phyloP scores from a whole-genome alignment of 2,329 filamentous ascomycete genomes.

The Pseudogymnoascus sp. region DNA sequence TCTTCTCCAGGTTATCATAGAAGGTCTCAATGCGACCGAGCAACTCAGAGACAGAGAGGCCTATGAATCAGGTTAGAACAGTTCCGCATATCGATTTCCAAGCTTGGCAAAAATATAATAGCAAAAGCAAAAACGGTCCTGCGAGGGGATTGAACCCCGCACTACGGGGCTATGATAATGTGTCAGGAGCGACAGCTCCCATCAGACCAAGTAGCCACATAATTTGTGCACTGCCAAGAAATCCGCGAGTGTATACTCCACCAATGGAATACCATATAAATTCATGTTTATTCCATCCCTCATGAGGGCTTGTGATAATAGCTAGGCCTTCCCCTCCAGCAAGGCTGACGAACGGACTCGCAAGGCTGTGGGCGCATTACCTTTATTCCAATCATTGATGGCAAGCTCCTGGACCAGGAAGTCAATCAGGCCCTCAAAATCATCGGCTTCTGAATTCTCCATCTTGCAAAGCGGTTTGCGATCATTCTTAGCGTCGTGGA shows the following conservation, averaged over 20 bases:
- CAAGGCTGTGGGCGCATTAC: slow-evolving; percentile 10
- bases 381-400: slow-evolving; percentile 10
- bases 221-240: background rate
- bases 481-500: slow-evolving; percentile 8
- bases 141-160: slow-evolving; percentile 5
- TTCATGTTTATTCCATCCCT: background rate
- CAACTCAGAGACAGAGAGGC: slow-evolving; percentile 3
- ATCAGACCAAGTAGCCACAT: background rate
- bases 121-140: slow-evolving; percentile 1
- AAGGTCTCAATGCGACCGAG: slow-evolving; percentile 6
- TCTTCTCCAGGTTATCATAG: background rate
- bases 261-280: slow-evolving; percentile 4
- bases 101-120: background rate
- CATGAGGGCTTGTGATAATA: background rate
- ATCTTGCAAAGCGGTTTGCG: slow-evolving; percentile 2
- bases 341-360: background rate
- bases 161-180: slow-evolving; percentile 1
- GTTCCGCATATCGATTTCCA: background rate
- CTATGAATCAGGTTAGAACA: slow-evolving; percentile 2
- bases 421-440: slow-evolving; percentile 5
- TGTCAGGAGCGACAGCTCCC: slow-evolving; percentile 2
- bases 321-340: background rate
- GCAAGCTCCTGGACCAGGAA: slow-evolving; percentile 4
- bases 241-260: background rate
- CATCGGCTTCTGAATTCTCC: slow-evolving; percentile 3